phyloP scores from a whole-genome alignment of 345 rosid genomes.

The Erucastrum elatum region DNA sequence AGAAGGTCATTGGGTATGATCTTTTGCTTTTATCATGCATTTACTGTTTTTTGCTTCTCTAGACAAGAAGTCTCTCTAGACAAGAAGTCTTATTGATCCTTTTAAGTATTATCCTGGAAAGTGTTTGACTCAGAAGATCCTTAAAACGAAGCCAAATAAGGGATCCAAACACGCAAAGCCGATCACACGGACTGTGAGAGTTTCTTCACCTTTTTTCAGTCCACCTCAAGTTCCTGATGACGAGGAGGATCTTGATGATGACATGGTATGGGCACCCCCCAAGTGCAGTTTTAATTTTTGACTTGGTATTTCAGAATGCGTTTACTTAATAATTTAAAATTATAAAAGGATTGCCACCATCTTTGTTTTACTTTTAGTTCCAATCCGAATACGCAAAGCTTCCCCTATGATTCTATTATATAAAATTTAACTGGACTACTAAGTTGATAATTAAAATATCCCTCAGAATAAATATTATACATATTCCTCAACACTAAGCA shows the following conservation, averaged over 20 bases:
- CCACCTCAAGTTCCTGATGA: constrained; percentile 98
- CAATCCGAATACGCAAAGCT: not conserved
- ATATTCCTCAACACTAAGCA: too few species aligned
- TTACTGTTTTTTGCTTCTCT: not conserved
- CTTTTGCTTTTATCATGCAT: not conserved
- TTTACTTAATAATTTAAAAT: not conserved
- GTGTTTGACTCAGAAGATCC: constrained; percentile 85
- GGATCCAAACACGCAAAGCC: constrained; percentile 93
- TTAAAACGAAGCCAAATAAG: constrained; percentile 95
- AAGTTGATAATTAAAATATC: too few species aligned
- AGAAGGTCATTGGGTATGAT: constrained; percentile 90
- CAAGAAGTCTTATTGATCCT: not conserved
- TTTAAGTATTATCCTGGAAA: constrained; percentile 55
- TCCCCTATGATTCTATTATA: too few species aligned
- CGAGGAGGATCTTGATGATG: constrained; percentile 87
- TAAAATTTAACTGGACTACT: too few species aligned
- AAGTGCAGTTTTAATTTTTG: not conserved
- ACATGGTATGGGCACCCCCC: constrained; percentile 50
- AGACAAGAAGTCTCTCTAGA: not conserved
- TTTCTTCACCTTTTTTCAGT: constrained; percentile 86
- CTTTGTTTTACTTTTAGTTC: not conserved
- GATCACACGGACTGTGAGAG: constrained; percentile 88
- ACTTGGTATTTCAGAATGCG: not conserved
- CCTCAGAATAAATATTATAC: too few species aligned
- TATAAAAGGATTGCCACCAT: too few species aligned